phyloP scores from a whole-genome alignment of 441 rosid genomes.

The Adansonia rubrostipa region DNA sequence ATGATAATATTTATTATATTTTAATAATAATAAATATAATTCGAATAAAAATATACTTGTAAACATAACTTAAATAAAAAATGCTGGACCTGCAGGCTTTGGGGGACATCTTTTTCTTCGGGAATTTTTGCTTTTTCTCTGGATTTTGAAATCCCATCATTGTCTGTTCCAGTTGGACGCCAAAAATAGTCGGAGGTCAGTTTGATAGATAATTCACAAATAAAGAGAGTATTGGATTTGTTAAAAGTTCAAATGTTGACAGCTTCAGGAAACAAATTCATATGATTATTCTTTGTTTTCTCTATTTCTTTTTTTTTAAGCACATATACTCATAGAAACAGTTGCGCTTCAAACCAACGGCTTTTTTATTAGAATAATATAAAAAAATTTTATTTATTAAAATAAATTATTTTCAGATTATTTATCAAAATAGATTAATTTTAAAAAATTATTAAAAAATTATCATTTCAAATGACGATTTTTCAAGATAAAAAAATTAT shows the following conservation, averaged over 20 bases:
- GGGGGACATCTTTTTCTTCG: not conserved
- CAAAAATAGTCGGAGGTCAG: not conserved
- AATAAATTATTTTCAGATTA: too few relatives aligned
- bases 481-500: too few relatives aligned
- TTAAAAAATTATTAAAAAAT: too few relatives aligned
- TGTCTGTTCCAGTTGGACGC: slow-evolving; percentile 4
- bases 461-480: too few relatives aligned
- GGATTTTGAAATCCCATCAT: not conserved
- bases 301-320: not conserved
- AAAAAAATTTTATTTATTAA: too few relatives aligned
- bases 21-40: too few relatives aligned
- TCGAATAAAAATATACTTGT: too few relatives aligned
- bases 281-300: slow-evolving; percentile 2
- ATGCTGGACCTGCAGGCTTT: not conserved
- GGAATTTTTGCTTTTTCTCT: not conserved
- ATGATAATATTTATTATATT: too few relatives aligned
- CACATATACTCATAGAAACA: not conserved
- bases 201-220: not conserved
- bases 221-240: not conserved
- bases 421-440: too few relatives aligned
- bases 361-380: too few relatives aligned
- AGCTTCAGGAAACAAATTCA: not conserved
- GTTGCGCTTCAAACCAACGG: not conserved
- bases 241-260: not conserved
- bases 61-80: too few relatives aligned